phyloP scores from a whole-genome alignment of 2,329 filamentous ascomycete genomes.

The Talaromyces atroroseus region DNA sequence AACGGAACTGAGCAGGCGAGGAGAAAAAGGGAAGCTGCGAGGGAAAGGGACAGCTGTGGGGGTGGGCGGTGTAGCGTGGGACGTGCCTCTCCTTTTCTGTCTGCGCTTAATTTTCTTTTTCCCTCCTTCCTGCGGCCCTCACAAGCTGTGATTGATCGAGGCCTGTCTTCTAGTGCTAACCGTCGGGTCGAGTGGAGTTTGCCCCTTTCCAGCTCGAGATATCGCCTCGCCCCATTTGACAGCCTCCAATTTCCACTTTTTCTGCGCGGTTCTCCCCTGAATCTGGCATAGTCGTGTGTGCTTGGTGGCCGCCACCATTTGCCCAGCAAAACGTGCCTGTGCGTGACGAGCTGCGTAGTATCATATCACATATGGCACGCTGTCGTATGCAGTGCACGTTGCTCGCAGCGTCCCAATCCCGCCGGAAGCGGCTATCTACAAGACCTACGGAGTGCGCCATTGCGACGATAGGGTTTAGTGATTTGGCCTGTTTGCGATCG shows the following conservation, averaged over 20 bases:
- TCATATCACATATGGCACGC: no score
- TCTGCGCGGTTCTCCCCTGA: neutral
- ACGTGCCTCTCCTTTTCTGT: constrained; percentile 4
- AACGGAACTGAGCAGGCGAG: constrained; percentile 16
- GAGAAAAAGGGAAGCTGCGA: constrained; percentile 9
- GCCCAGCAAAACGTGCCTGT: neutral
- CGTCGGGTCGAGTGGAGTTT: constrained; percentile 3
- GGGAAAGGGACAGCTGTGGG: constrained; percentile 8
- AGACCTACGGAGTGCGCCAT: no score
- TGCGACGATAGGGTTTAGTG: neutral
- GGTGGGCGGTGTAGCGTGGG: constrained; percentile 11
- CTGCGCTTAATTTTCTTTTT: constrained; percentile 2
- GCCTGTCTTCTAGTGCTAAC: neutral
- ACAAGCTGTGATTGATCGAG: constrained; percentile 1
- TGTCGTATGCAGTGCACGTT: neutral
- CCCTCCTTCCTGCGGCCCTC: constrained; percentile 14
- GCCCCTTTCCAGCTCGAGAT: neutral
- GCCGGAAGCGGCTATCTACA: neutral
- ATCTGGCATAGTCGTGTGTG: neutral
- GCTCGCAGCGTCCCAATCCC: neutral
- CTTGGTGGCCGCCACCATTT: neutral
- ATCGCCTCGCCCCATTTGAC: constrained; percentile 7
- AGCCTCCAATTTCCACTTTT: constrained; percentile 13
- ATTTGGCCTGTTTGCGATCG: neutral
- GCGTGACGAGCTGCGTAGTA: neutral